Base-by-base conservation (phyloP, 2,329 filamentous ascomycete genomes). In the Penicillium sp. region DNA sequence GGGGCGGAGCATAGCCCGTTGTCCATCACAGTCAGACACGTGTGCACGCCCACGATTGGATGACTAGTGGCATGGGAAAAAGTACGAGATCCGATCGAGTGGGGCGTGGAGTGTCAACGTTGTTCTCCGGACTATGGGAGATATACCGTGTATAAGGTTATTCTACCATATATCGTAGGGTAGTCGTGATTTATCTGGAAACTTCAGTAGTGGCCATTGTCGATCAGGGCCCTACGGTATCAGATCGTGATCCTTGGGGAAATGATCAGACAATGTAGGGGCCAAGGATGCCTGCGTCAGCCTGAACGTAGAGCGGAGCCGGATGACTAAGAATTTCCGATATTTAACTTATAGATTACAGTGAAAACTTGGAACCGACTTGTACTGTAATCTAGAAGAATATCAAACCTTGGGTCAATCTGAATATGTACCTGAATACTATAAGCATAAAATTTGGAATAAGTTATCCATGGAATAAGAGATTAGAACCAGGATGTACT, bases 321-420 rank as follows among this genome's bases (percentile, higher is more conserved):
- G 27, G 35, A 29, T 51, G 49, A 51, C 49, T 51, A 51, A 51
- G 48, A 15, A 11, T 0, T 12, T 22, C 25, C 15, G 40, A 51
- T 48, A 48, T 48, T 51, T 51, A 51, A 48, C 37, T 51, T 51
- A 51, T 51, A 51, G 47, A 40, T 51, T 22, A 42, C 43, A n/a
- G n/a, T n/a, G 12, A 11, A 42, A 42, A 29, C 26, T 8, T 22
- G 40, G 49, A 25, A 42, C 40, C 9, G 27, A 29, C 27, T 29
- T n/a, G n/a, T n/a, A n/a, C n/a, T 12, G 29, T 31, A 15, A 14
- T 31, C 29, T 31, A 15, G 29, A 31, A 31, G 12, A 2, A 14
- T 31, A 31, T 31, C 29, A 31, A 31, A 6, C 29, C 29, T 15
- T 31, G 29, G 29, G 15, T 31, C 29, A 31, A 6, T 31, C 9